Base-by-base conservation (phyloP, 306 rosid genomes). In the Gleditsia sinensis region DNA sequence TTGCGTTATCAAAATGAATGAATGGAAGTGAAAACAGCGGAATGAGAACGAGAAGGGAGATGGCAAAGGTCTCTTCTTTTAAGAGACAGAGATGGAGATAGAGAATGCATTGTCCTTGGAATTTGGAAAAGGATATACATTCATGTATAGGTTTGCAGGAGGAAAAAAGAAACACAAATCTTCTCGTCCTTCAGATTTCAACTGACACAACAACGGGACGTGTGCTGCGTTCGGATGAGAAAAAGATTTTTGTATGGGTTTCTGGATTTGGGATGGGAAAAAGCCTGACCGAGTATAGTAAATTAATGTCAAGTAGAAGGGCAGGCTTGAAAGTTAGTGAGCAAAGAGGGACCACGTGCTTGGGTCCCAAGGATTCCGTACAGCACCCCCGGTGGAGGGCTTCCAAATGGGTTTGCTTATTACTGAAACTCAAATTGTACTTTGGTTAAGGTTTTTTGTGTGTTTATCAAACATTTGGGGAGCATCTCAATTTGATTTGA, bases 141-240 rank as follows among this genome's bases (percentile, higher is more conserved):
- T 60, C 14, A 48, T 57, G 77, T 21, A 75, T 67, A 49, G 48
- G 46, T 51, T 81, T 67, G 16, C 58, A 20, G 69, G 66, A 17
- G n/a, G 33, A 39, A 75, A 72, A 19, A 78, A 49, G 85, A 73
- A 84, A 83, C 92, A 79, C 33, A 71, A 75, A 71, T 56, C 82
- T 54, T 76, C 67, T 43, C 67, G 19, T 69, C 62, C 34, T n/a
- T 39, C 1, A 58, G 69, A 74, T 80, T 63, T 71, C 34, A 37
- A 66, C 76, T 53, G 82, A 78, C 79, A 81, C 3, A 69, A 64
- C 80, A 59, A 69, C 55, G 80, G 82, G 81, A 80, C 28, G 72
- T 69, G 20, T 49, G 46, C 2, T 53, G 17, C 33, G 39, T 36
- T 57, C 14, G 37, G 53, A 28, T 43, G 58, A 51, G 67, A 70